Conservation (phyloP, 1,284 basidiomycete species). For the Trametes sp. region DNA sequence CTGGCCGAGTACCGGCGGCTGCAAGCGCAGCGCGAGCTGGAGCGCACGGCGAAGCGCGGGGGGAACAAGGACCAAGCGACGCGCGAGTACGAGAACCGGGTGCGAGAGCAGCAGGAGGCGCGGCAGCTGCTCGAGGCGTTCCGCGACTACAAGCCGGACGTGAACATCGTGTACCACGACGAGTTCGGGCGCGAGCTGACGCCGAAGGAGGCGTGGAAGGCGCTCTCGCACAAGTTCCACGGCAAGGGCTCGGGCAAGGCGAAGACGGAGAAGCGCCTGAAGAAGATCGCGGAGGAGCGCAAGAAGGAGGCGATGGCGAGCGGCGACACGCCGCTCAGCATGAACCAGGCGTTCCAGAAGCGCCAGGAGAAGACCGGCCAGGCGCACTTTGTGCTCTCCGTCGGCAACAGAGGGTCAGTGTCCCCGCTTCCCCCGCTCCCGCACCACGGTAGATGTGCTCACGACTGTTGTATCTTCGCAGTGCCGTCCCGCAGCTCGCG, state of each 20-base stretch:
- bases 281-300: constrained; percentile 94
- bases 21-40: constrained; percentile 82
- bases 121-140: constrained; percentile 84
- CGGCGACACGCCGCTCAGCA: constrained; percentile 92
- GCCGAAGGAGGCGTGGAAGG: constrained; percentile 97
- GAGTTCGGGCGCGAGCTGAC: constrained; percentile 92
- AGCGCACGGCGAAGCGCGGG: constrained; percentile 77
- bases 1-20: constrained; percentile 84
- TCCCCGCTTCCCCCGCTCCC: constrained; percentile 5
- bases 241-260: constrained; percentile 93
- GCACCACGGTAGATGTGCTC: not conserved
- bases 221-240: constrained; percentile 94
- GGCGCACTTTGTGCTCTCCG: constrained; percentile 92
- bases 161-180: constrained; percentile 97
- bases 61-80: constrained; percentile 93
- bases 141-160: constrained; percentile 95
- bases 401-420: constrained; percentile 90
- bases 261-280: constrained; percentile 93
- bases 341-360: constrained; percentile 90
- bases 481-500: constrained; percentile 80
- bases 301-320: constrained; percentile 91
- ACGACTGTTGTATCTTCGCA: constrained; percentile 42
- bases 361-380: constrained; percentile 92
- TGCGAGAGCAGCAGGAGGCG: constrained; percentile 92
- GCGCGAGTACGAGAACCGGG: constrained; percentile 93